Percentiles rank a stretch among this genome's conserved stretches.
Evolutionary conservation across 495 filamentous ascomycete genomes (phyloP).

Genomic region (Neurospora sp.): DNA sequence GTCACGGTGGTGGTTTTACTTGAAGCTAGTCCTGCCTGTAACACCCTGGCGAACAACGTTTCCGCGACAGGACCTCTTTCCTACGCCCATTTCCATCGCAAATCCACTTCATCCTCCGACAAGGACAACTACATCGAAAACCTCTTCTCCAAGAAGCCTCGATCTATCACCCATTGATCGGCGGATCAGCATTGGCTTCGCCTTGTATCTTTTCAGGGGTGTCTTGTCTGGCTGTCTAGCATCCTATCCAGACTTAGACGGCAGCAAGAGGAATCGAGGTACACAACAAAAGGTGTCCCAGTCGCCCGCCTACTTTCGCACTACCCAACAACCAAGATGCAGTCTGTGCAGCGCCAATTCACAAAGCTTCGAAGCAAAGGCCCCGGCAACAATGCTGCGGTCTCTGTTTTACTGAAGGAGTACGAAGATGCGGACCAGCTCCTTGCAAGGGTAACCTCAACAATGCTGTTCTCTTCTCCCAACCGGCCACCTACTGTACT

Average conservation of each 20-base stretch:
- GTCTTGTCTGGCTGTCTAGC: neutral
- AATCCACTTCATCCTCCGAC: neutral
- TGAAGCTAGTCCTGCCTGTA: neutral
- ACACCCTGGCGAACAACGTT: neutral
- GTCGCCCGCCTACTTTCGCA: neutral
- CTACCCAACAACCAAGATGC: constrained; percentile 45
- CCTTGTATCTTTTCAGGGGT: neutral
- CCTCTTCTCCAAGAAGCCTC: neutral
- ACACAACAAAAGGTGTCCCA: neutral
- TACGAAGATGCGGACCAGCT: constrained; percentile 78
- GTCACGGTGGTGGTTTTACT: neutral
- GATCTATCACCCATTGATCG: neutral
- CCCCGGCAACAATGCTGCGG: constrained; percentile 67
- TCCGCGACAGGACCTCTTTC: neutral
- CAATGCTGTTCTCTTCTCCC: neutral
- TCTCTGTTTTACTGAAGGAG: constrained; percentile 66
- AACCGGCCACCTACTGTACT: neutral
- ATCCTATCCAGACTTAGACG: neutral
- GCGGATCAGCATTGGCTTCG: neutral
- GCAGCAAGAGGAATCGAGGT: neutral
- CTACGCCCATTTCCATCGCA: neutral
- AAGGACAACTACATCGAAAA: neutral
- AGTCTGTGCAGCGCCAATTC: constrained; percentile 67
- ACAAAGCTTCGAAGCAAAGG: constrained; percentile 59
- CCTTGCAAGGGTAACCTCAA: constrained; percentile 52